Percentiles rank a stretch among this genome's conserved stretches.
These are phyloP conservation scores for Desmodesmus armatus DNA, from an alignment of 139 green algal genomes.

Conservation along the genomic window DNA sequence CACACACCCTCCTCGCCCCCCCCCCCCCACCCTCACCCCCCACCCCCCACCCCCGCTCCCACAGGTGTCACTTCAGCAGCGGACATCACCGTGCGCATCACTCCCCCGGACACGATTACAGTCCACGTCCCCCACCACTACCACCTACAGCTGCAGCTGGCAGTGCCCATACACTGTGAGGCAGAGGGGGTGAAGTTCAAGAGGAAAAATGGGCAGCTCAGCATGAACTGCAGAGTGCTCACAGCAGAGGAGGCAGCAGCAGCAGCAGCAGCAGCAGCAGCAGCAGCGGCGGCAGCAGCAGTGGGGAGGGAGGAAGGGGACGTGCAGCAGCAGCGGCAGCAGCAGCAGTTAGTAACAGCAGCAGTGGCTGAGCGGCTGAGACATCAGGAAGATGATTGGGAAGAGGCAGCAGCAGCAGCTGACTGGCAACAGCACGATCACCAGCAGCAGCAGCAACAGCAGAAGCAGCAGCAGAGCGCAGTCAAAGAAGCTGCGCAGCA, in stretches of 20 bases:
- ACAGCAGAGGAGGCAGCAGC: background rate
- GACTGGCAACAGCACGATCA: slow-evolving; percentile 28
- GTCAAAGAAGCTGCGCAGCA: background rate
- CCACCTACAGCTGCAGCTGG: slow-evolving; percentile 1
- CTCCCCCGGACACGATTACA: no score
- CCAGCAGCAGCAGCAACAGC: background rate
- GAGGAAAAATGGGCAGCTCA: background rate
- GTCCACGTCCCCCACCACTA: background rate
- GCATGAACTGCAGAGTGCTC: background rate
- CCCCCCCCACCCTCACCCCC: no score
- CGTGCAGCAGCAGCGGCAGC: background rate
- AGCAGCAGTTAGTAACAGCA: background rate
- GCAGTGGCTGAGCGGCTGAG: no score
- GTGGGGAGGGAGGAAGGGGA: background rate
- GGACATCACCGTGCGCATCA: no score
- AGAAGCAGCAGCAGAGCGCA: background rate
- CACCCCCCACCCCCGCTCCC: no score
- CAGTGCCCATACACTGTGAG: background rate
- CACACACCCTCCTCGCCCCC: no score
- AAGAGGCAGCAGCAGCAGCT: background rate
- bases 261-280: background rate
- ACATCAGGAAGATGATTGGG: no score
- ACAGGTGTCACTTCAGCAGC: no score
- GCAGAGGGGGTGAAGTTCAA: no score
- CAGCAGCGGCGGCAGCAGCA: background rate